These are phyloP conservation scores for Alternaria brassicicola DNA, from an alignment of 2,329 filamentous ascomycete genomes.

Conservation along the genomic window DNA sequence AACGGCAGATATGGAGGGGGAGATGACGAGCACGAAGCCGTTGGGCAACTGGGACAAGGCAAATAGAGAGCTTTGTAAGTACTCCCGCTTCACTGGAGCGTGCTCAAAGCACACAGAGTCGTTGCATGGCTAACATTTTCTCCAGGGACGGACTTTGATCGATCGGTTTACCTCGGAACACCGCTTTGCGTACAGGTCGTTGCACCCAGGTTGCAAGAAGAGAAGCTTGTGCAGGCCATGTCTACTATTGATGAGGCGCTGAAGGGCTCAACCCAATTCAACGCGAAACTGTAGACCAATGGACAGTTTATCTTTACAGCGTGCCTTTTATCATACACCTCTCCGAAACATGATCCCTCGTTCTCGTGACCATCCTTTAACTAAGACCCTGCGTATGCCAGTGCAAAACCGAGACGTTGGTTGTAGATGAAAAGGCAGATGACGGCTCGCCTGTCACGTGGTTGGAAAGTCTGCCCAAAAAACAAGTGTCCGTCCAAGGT, in stretches of 20 bases:
- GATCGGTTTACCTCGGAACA: slow-evolving; percentile 60
- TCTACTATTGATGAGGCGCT: slow-evolving; percentile 57
- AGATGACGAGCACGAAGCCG: slow-evolving; percentile 49
- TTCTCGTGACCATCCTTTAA: background rate
- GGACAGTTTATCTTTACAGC: background rate
- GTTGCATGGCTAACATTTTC: slow-evolving; percentile 3
- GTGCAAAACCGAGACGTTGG: background rate
- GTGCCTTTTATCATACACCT: background rate
- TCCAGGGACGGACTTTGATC: slow-evolving; percentile 56
- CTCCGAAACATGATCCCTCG: background rate
- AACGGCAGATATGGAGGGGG: slow-evolving; percentile 57
- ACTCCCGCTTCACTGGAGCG: no score
- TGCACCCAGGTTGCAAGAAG: slow-evolving; percentile 61
- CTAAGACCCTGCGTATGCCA: background rate
- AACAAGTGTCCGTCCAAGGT: background rate
- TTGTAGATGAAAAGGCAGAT: background rate
- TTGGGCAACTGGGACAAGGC: slow-evolving; percentile 65
- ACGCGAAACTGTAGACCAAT: slow-evolving; percentile 23
- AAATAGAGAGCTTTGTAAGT: slow-evolving; percentile 63
- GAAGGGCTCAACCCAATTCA: slow-evolving; percentile 17
- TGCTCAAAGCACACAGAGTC: background rate
- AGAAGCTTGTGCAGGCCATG: slow-evolving; percentile 61
- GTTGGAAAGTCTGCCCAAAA: background rate
- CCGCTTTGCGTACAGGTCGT: slow-evolving; percentile 64
- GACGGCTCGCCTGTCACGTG: background rate